A percentile compares a stretch with the other conserved stretches of the same genome.
Evolutionary conservation across 2,329 filamentous ascomycete genomes (phyloP).

Genomic region (Magnaporthiopsis poae): DNA sequence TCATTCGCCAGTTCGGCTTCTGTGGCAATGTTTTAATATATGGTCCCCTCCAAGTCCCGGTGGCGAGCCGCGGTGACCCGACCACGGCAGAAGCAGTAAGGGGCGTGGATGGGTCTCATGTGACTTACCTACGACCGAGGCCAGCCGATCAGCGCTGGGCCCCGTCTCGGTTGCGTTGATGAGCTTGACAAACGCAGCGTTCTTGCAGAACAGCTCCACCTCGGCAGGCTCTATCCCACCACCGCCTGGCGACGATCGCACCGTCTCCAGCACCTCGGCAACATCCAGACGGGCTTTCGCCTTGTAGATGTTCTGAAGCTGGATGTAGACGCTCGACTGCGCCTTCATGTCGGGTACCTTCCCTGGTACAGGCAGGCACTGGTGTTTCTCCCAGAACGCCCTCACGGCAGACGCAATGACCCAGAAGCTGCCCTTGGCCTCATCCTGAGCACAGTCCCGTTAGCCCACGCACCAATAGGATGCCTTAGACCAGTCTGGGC

Average conservation of each 20-base stretch:
- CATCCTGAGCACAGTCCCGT: constrained; percentile 11
- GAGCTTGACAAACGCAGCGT: constrained; percentile 83
- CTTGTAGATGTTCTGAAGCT: constrained; percentile 89
- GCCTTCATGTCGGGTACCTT: constrained; percentile 96
- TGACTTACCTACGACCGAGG: constrained; percentile 45
- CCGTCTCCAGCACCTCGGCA: constrained; percentile 59
- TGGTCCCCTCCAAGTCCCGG: too few species aligned
- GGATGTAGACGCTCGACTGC: constrained; percentile 77
- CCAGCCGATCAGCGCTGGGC: constrained; percentile 32
- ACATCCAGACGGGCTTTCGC: constrained; percentile 70
- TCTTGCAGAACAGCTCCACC: constrained; percentile 89
- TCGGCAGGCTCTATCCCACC: constrained; percentile 53
- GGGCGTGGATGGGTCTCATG: background rate
- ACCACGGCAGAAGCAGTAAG: too few species aligned
- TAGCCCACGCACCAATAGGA: background rate
- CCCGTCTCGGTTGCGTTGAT: constrained; percentile 47
- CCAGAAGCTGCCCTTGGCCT: constrained; percentile 66
- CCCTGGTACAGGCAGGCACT: constrained; percentile 71
- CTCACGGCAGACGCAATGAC: constrained; percentile 72
- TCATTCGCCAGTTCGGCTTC: constrained; percentile 47
- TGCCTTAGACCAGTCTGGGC: constrained; percentile 4
- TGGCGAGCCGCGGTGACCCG: too few species aligned
- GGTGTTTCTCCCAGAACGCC: constrained; percentile 63
- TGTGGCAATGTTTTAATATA: constrained; percentile 25
- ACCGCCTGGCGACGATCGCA: constrained; percentile 42